These are phyloP conservation scores for Lactifluus pinguis DNA, from an alignment of 768 basidiomycete genomes.

Conservation along the genomic window DNA sequence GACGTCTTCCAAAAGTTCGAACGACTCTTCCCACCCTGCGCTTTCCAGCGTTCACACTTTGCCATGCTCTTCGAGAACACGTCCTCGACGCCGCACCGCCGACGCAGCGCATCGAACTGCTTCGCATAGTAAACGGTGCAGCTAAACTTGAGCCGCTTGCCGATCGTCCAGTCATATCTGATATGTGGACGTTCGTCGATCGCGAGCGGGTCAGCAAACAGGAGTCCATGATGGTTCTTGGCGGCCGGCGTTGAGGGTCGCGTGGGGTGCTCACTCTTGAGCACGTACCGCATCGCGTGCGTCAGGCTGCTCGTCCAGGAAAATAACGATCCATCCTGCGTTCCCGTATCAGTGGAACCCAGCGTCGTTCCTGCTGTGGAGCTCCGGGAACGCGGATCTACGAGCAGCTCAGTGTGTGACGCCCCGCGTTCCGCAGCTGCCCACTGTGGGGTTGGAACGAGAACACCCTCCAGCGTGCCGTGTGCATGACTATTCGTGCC, in stretches of 20 bases:
- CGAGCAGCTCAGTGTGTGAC: background rate
- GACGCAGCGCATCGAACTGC: slow-evolving; percentile 63
- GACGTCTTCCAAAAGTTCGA: slow-evolving; percentile 76
- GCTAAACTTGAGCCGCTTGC: slow-evolving; percentile 64
- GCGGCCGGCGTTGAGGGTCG: slow-evolving; percentile 26
- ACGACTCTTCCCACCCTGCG: slow-evolving; percentile 74
- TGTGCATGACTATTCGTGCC: slow-evolving; percentile 26
- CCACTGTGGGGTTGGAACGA: background rate
- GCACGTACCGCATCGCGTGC: slow-evolving; percentile 51
- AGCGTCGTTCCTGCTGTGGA: slow-evolving; percentile 11
- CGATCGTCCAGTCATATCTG: slow-evolving; percentile 74
- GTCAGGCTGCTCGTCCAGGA: slow-evolving; percentile 46
- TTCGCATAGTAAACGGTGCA: slow-evolving; percentile 79
- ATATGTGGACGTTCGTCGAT: slow-evolving; percentile 74
- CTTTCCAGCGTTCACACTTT: slow-evolving; percentile 56
- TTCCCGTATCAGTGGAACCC: background rate
- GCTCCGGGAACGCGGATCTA: background rate
- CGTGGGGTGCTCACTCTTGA: slow-evolving; percentile 31
- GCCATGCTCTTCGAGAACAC: slow-evolving; percentile 52
- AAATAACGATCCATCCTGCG: slow-evolving; percentile 22
- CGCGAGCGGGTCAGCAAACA: slow-evolving; percentile 29
- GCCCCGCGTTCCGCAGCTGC: no score
- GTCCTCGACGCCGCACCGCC: slow-evolving; percentile 55
- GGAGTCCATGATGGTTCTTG: slow-evolving; percentile 43
- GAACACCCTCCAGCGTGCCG: background rate